Evolutionary conservation across 1,139 yeast genomes (phyloP).

Genomic region (Hansenula lynferdii): DNA sequence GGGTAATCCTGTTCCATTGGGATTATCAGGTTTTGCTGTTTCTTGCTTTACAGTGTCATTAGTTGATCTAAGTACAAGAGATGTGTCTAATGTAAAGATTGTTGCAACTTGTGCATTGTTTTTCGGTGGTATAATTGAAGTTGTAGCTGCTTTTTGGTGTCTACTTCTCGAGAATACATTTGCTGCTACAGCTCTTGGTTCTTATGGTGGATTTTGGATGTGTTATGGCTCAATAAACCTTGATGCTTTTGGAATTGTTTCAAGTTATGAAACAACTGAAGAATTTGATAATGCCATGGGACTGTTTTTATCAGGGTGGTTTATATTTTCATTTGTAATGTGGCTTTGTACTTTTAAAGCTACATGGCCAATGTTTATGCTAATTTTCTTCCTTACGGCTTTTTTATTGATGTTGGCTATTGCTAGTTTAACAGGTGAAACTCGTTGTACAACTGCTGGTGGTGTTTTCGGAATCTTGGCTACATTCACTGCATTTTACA

Average conservation of each 20-base stretch:
- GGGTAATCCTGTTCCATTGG: slow-evolving; percentile 62
- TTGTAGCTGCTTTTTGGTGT: slow-evolving; percentile 65
- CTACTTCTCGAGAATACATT: slow-evolving; percentile 60
- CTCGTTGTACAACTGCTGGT: slow-evolving; percentile 54
- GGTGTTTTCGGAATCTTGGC: slow-evolving; percentile 63
- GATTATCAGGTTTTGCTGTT: slow-evolving; percentile 52
- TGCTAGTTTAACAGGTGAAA: slow-evolving; percentile 47
- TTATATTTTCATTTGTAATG: slow-evolving; percentile 54
- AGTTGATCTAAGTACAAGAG: slow-evolving; percentile 47
- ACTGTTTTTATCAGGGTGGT: slow-evolving; percentile 62
- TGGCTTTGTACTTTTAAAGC: slow-evolving; percentile 57
- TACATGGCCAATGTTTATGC: slow-evolving; percentile 52
- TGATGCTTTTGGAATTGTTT: slow-evolving; percentile 47
- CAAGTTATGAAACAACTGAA: slow-evolving; percentile 41
- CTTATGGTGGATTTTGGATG: slow-evolving; percentile 77
- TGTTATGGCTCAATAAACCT: slow-evolving; percentile 54
- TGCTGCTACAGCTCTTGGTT: slow-evolving; percentile 59
- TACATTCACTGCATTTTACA: slow-evolving; percentile 56
- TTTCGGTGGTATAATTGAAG: slow-evolving; percentile 60
- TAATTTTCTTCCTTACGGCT: slow-evolving; percentile 48
- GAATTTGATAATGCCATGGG: slow-evolving; percentile 51
- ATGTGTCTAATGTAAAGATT: slow-evolving; percentile 42
- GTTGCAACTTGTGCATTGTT: slow-evolving; percentile 47
- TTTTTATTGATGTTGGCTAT: slow-evolving; percentile 54
- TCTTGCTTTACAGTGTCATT: slow-evolving; percentile 39